Evolutionary conservation across 2,329 filamentous ascomycete species (phyloP), one percentile per base, ranked within the genome.

Genomic region (Hypoxylon sp.): DNA sequence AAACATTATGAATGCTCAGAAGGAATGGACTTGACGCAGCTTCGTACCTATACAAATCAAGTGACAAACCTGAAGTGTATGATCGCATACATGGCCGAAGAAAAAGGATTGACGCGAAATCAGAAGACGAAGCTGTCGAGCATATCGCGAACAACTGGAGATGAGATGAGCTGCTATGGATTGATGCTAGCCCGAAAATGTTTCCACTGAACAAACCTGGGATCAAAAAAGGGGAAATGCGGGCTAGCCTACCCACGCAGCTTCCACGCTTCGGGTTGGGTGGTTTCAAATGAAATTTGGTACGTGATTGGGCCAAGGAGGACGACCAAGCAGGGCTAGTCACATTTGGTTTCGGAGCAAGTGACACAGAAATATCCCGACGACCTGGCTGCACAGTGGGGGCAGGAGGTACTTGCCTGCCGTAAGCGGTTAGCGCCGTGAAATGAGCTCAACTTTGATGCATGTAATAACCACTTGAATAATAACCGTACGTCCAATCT

Each of bases 341-440:
- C 48, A 51, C 21, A 57, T 44, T 46, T 48, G 55, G 58, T 68
- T 62, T 65, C 58, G 65, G 65, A 39, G 39, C 10, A 60, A 61
- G 64, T 70, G 54, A 54, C 54, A 68, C 68, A 68, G 50, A 66
- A 70, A 70, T 66, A 68, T 70, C 68, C 68, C 68, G 68, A 68
- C 31, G 39, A 32, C 58, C 61, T 68, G 62, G 68, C 62, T 63
- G 31, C 24, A 58, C 15, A 27, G 65, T 67, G 65, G 65, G 47
- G 21, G 13, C 27, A 39, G 39, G 39, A 48, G 57, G 58, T 62
- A 57, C 57, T 55, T 62, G 39, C 47, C 58, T 58, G 37, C 64
- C 31, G n/a, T n/a, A 61, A 53, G 6, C 15, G 54, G 39, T 62
- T 62, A 67, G 64, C 58, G 47, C 47, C 32, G 17, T 35, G 29